Conservation (phyloP, 2,329 filamentous ascomycete genomes). For the Alternaria viburni region DNA sequence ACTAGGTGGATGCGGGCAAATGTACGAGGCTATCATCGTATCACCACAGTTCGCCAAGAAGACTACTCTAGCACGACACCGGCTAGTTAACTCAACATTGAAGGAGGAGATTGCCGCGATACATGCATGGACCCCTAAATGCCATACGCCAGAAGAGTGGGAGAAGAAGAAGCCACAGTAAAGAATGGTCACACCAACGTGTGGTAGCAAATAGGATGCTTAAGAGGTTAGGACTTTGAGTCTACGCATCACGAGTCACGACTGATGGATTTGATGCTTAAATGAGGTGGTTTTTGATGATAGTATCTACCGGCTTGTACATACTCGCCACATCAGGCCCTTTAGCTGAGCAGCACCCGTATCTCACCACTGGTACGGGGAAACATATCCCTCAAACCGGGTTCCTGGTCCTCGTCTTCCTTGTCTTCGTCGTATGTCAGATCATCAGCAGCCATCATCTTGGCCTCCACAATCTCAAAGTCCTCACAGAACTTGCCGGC, state of each 20-base stretch:
- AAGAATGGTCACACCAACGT: not conserved
- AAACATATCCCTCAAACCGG: conserved; percentile 62
- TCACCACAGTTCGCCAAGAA: conserved; percentile 59
- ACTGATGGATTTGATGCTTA: not conserved
- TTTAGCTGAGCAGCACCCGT: conserved; percentile 65
- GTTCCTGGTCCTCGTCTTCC: conserved; percentile 47
- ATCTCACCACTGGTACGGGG: conserved; percentile 70
- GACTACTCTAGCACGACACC: conserved; percentile 80
- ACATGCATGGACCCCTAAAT: conserved; percentile 94
- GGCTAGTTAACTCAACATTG: conserved; percentile 81
- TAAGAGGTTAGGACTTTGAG: not conserved
- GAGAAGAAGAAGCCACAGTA: conserved; percentile 65
- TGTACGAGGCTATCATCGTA: conserved; percentile 73
- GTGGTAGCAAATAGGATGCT: not conserved
- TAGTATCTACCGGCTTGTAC: not conserved
- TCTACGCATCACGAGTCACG: not conserved
- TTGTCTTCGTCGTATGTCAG: conserved; percentile 45
- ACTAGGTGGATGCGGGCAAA: conserved; percentile 72
- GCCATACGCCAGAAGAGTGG: conserved; percentile 90
- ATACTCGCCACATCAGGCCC: not conserved
- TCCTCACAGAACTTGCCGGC: conserved; percentile 83
- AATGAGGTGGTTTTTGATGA: not conserved
- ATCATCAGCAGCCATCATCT: conserved; percentile 66
- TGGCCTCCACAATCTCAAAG: conserved; percentile 74
- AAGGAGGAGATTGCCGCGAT: conserved; percentile 89